phyloP scores from a whole-genome alignment of 2,329 filamentous ascomycete genomes.

The Pyrenophora tritici-repentis region DNA sequence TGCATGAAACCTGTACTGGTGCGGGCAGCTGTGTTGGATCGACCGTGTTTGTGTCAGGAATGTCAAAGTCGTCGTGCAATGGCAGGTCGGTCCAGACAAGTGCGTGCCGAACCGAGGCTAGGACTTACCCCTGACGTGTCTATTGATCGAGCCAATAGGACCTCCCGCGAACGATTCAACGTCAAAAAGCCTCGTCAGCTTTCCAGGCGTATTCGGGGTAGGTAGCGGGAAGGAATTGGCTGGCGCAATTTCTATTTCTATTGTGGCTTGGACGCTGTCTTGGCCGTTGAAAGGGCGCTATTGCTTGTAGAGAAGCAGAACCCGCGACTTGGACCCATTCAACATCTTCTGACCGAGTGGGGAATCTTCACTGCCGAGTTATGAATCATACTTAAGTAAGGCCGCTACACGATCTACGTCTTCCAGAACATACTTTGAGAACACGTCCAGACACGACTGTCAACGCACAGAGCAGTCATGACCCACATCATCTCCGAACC shows the following conservation, averaged over 20 bases:
- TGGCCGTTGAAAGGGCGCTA: not conserved
- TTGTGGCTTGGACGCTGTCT: slow-evolving; percentile 1
- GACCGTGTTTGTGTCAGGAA: slow-evolving; percentile 26
- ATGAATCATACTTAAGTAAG: no score
- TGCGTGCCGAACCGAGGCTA: slow-evolving; percentile 35
- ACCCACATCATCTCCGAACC: not conserved
- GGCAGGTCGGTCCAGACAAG: slow-evolving; percentile 21
- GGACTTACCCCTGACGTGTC: slow-evolving; percentile 13
- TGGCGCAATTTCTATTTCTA: slow-evolving; percentile 5
- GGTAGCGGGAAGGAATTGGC: slow-evolving; percentile 10
- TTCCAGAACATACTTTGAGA: no score
- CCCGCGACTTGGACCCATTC: no score
- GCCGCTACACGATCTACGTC: no score
- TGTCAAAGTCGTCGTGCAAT: slow-evolving; percentile 5
- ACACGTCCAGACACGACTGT: slow-evolving; percentile 1
- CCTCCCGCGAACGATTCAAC: slow-evolving; percentile 7
- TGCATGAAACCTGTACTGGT: slow-evolving; percentile 6
- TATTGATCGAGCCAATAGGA: slow-evolving; percentile 16
- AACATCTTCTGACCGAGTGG: no score
- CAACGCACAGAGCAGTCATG: slow-evolving; percentile 2
- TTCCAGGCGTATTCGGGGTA: not conserved
- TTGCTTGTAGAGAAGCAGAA: no score
- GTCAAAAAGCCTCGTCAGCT: slow-evolving; percentile 25
- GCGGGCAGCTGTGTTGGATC: slow-evolving; percentile 11
- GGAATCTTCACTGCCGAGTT: no score